Evolutionary conservation across 768 basidiomycete genomes (phyloP).

Genomic region (Lyophyllum shimeji): DNA sequence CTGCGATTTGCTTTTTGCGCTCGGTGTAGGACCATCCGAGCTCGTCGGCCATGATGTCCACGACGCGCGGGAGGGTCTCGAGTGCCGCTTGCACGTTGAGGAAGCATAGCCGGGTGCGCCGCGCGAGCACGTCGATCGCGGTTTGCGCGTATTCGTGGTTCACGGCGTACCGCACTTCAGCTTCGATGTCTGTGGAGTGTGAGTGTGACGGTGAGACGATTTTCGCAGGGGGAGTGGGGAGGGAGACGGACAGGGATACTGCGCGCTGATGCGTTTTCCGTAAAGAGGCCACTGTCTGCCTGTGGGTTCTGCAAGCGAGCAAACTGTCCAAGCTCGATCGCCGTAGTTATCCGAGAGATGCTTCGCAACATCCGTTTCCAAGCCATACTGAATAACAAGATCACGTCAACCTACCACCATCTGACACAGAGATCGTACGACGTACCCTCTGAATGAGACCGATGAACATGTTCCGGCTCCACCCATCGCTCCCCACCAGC

Average conservation of each 20-base stretch:
- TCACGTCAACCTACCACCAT: no score
- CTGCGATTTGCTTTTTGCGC: constrained; percentile 56
- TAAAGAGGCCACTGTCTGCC: constrained; percentile 85
- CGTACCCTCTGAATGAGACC: constrained; percentile 86
- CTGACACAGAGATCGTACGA: no score
- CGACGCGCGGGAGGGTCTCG: constrained; percentile 79
- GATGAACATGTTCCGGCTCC: constrained; percentile 97
- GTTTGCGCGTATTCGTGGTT: constrained; percentile 90
- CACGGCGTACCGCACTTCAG: constrained; percentile 88
- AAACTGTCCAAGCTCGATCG: constrained; percentile 95
- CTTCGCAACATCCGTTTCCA: constrained; percentile 89
- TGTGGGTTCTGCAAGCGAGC: constrained; percentile 74
- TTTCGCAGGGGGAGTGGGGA: neutral
- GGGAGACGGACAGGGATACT: constrained; percentile 68
- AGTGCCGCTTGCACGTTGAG: constrained; percentile 87
- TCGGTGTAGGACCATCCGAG: constrained; percentile 70
- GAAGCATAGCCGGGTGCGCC: constrained; percentile 90
- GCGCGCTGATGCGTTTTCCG: constrained; percentile 66
- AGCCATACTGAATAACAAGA: constrained; percentile 60
- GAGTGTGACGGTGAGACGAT: neutral
- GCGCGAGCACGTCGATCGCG: constrained; percentile 90
- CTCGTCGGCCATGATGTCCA: constrained; percentile 90
- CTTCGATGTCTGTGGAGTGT: constrained; percentile 68
- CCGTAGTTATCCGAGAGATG: constrained; percentile 95
- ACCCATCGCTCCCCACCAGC: constrained; percentile 90